Conservation (phyloP, 2,329 filamentous ascomycete genomes). For the Cladophialophora bantiana region DNA sequence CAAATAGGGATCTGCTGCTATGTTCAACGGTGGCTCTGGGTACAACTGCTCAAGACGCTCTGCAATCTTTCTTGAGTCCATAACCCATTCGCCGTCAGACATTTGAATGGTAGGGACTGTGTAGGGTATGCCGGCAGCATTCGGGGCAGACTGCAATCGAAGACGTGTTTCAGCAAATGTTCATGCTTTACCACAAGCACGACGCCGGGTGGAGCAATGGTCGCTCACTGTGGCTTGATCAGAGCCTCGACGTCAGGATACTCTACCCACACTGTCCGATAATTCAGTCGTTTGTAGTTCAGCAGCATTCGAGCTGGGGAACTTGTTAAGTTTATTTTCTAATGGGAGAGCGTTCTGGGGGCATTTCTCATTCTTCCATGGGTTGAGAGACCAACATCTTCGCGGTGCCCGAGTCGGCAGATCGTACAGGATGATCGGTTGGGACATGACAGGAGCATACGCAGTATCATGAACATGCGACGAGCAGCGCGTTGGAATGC, state of each 20-base stretch:
- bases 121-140: slow-evolving; percentile 10
- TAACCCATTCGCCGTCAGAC: slow-evolving; percentile 9
- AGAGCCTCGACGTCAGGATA: slow-evolving; percentile 17
- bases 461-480: background rate
- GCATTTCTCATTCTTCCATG: slow-evolving; percentile 10
- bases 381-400: slow-evolving; percentile 16
- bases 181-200: too few relatives aligned
- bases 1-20: background rate
- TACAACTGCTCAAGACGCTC: slow-evolving; percentile 8
- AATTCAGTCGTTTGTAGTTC: slow-evolving; percentile 18
- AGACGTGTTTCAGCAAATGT: background rate
- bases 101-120: slow-evolving; percentile 20
- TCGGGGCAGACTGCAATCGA: slow-evolving; percentile 5
- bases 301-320: slow-evolving; percentile 6
- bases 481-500: too few relatives aligned
- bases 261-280: slow-evolving; percentile 10
- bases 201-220: background rate
- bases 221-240: slow-evolving; percentile 12
- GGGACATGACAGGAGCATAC: background rate
- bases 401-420: slow-evolving; percentile 1
- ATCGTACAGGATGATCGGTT: slow-evolving; percentile 7
- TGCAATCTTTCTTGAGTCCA: slow-evolving; percentile 16
- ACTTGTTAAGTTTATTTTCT: background rate
- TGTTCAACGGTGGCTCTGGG: background rate
- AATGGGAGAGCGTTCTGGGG: background rate